Conservation (phyloP, 1,284 basidiomycete genomes). For the Porodaedalea pini region DNA sequence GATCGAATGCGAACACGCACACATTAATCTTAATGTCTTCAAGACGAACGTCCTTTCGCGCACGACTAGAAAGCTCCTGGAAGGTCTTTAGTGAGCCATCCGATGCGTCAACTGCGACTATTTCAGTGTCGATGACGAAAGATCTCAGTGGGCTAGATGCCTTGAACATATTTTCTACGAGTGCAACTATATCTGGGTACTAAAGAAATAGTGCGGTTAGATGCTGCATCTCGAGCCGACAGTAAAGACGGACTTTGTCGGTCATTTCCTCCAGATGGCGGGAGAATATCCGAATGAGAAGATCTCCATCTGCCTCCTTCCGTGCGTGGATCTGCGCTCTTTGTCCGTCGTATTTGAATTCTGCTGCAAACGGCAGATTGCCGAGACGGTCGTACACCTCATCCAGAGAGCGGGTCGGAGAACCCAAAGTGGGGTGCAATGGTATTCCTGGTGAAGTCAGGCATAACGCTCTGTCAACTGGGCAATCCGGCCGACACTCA, state of each 20-base stretch:
- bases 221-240: constrained; percentile 13
- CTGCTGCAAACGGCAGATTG: constrained; percentile 68
- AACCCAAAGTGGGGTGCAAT: constrained; percentile 71
- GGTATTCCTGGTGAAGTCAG: constrained; percentile 50
- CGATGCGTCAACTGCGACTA: constrained; percentile 72
- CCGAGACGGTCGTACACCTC: constrained; percentile 78
- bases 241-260: constrained; percentile 52
- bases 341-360: constrained; percentile 87
- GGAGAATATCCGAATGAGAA: constrained; percentile 75
- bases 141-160: constrained; percentile 49
- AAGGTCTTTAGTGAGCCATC: constrained; percentile 72
- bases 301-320: constrained; percentile 39
- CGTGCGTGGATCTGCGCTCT: constrained; percentile 79
- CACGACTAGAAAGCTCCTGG: constrained; percentile 82
- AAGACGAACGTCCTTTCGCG: constrained; percentile 81
- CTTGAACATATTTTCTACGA: constrained; percentile 50
- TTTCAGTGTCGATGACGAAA: constrained; percentile 83
- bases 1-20: constrained; percentile 86
- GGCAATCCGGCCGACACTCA: constrained; percentile 33
- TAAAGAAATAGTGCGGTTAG: constrained; percentile 34
- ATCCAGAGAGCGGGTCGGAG: constrained; percentile 79
- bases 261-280: constrained; percentile 93
- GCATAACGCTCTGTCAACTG: background rate
- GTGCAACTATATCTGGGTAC: constrained; percentile 83
- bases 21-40: constrained; percentile 81